Percentiles rank a stretch among this genome's conserved stretches.
phyloP scores from a whole-genome alignment of 2,329 filamentous ascomycete genomes.

The Penicillium sp. region DNA sequence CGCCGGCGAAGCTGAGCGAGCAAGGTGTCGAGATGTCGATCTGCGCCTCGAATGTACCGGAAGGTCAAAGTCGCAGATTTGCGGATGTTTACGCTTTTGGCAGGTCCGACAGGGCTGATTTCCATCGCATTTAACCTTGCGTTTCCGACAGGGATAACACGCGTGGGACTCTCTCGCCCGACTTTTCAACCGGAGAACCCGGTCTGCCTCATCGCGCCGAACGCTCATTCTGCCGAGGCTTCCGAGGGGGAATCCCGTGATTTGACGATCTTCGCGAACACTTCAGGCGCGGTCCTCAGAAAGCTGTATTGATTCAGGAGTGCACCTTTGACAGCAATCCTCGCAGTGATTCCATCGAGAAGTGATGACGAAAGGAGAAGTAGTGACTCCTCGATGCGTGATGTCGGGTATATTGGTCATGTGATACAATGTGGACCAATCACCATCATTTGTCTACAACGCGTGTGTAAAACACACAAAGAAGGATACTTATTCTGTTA shows the following conservation, averaged over 20 bases:
- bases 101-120: slow-evolving; percentile 31
- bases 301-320: neutral
- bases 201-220: slow-evolving; percentile 30
- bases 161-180: slow-evolving; percentile 32
- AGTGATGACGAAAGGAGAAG: neutral
- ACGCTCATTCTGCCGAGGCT: slow-evolving; percentile 16
- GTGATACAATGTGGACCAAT: neutral
- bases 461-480: neutral
- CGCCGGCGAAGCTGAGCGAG: neutral
- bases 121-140: slow-evolving; percentile 40
- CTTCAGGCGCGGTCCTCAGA: neutral
- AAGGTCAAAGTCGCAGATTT: slow-evolving; percentile 29
- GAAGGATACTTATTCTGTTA: no score
- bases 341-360: neutral
- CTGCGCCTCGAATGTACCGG: neutral
- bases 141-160: slow-evolving; percentile 37
- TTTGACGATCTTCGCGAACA: neutral
- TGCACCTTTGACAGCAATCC: neutral
- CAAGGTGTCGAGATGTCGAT: neutral
- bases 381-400: neutral
- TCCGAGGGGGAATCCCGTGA: neutral
- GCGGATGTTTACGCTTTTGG: slow-evolving; percentile 26
- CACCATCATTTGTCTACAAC: neutral
- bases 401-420: neutral
- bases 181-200: slow-evolving; percentile 28